Conservation (phyloP, 2,329 filamentous ascomycete species). For the Trichocomaceae sp. region DNA sequence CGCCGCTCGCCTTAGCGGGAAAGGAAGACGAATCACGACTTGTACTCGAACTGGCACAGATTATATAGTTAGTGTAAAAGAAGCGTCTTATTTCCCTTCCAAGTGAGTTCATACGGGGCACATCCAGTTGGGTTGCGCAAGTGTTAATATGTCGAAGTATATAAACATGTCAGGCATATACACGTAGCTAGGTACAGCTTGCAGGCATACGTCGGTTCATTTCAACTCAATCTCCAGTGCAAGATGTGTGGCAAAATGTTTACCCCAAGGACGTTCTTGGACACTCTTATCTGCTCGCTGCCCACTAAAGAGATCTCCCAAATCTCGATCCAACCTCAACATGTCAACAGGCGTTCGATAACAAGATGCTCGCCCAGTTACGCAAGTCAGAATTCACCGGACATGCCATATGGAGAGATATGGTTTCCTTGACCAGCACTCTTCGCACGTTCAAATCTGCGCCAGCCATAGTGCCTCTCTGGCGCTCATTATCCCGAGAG, state of each 20-base stretch:
- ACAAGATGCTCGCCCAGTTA: slow-evolving; percentile 9
- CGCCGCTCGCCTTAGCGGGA: too few relatives aligned
- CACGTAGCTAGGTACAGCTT: neutral
- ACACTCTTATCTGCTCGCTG: slow-evolving; percentile 18
- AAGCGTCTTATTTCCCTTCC: too few relatives aligned
- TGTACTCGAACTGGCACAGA: too few relatives aligned
- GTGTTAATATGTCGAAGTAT: too few relatives aligned
- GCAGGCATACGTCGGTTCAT: too few relatives aligned
- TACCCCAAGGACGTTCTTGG: slow-evolving; percentile 6
- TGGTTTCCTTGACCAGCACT: slow-evolving; percentile 22
- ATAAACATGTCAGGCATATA: neutral
- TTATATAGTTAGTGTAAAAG: too few relatives aligned
- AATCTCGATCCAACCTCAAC: slow-evolving; percentile 13
- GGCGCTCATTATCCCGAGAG: slow-evolving; percentile 13
- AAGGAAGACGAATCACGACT: too few relatives aligned
- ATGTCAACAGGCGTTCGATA: neutral
- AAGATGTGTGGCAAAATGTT: neutral
- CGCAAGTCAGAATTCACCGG: slow-evolving; percentile 11
- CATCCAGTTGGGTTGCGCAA: neutral
- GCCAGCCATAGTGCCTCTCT: slow-evolving; percentile 16
- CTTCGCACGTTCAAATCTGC: slow-evolving; percentile 20
- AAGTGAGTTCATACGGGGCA: too few relatives aligned
- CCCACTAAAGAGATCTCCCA: slow-evolving; percentile 15
- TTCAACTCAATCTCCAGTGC: neutral
- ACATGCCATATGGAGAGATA: slow-evolving; percentile 22